Evolutionary conservation across 1,284 basidiomycete genomes (phyloP), one percentile per base, ranked within the genome.

Genomic region (Boletus albobrunnescens): DNA sequence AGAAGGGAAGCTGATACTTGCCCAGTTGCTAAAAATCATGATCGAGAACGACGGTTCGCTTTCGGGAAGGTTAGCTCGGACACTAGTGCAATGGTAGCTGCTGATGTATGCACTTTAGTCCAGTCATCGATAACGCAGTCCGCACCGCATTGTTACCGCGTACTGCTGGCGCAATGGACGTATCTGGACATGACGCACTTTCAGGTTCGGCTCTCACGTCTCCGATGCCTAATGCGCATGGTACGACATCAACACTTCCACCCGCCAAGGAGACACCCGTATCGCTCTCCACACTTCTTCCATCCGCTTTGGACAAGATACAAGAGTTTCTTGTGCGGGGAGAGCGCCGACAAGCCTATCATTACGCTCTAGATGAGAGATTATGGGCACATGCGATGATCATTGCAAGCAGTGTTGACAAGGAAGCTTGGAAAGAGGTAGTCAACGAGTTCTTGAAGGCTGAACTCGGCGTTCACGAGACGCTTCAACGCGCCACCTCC

Each of bases 371-470:
- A 23, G 84, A 93, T 50, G 81, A 94, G 63, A 86, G 81, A 57
- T 71, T 99, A 24, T 99, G 94, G 94, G 84, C 92, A 1, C 96
- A 99, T 67, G 96, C 96, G 1, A 83, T 99, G 78, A 73, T 98
- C 39, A 94, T 99, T 52, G 85, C 96, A 8, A 94, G 91, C 61
- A 88, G 90, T 46, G 79, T 98, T 42, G 95, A 95, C 65, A 91
- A 90, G 58, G 92, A 95, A 27, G 79, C 91, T 6, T 98, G 94
- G 92, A 89, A 88, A 62, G 90, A 94, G 52, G 87, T 87, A 6
- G 91, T 95, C 0, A 80, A 77, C 31, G 88, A 94, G 52, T 99
- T 99, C 61, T 71, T 95, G 31, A 78, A 80, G 32, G 76, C 81
- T 19, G 96, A 98, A 63, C 72, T 99, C 7, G 78, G 78, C 7